Conservation (phyloP, 1,284 basidiomycete genomes). For the Phellinidium pouzarii region DNA sequence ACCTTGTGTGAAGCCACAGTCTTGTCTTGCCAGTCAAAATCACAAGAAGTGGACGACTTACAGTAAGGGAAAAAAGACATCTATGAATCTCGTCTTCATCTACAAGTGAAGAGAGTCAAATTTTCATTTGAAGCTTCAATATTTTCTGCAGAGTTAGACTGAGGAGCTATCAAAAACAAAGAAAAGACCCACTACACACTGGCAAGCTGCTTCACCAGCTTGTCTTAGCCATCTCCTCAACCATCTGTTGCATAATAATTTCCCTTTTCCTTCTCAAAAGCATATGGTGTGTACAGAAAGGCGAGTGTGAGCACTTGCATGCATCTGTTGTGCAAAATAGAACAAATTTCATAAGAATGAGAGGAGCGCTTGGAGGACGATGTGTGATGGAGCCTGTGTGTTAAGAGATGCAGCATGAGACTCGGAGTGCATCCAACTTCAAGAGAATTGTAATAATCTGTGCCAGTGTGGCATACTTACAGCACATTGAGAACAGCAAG, state of each 20-base stretch:
- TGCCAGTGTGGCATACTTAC: slow-evolving; percentile 47
- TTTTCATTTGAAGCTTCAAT: slow-evolving; percentile 45
- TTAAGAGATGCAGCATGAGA: slow-evolving; percentile 41
- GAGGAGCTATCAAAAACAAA: not conserved
- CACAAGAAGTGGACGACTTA: slow-evolving; percentile 48
- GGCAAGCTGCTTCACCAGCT: slow-evolving; percentile 60
- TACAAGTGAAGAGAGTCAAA: slow-evolving; percentile 31
- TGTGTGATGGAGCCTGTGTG: slow-evolving; percentile 18
- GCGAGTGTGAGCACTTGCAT: slow-evolving; percentile 49
- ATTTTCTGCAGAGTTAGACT: slow-evolving; percentile 42
- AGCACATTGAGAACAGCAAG: slow-evolving; percentile 56
- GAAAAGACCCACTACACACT: slow-evolving; percentile 33
- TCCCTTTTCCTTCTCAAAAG: slow-evolving; percentile 18
- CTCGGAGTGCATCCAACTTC: slow-evolving; percentile 40
- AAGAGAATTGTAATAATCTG: slow-evolving; percentile 41
- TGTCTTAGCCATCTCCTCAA: slow-evolving; percentile 41
- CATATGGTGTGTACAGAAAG: slow-evolving; percentile 54
- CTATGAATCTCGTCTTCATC: slow-evolving; percentile 43
- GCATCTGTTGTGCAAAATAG: slow-evolving; percentile 28
- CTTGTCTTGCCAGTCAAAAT: slow-evolving; percentile 49
- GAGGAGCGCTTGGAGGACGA: slow-evolving; percentile 30
- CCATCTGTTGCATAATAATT: slow-evolving; percentile 14
- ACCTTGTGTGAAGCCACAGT: slow-evolving; percentile 46
- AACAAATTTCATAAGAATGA: slow-evolving; percentile 30
- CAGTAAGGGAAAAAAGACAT: slow-evolving; percentile 51